Evolutionary conservation across 176 grass and related monocot species (phyloP), one percentile per base, ranked within the genome.

Genomic region (Hyparrhenia diplandra): DNA sequence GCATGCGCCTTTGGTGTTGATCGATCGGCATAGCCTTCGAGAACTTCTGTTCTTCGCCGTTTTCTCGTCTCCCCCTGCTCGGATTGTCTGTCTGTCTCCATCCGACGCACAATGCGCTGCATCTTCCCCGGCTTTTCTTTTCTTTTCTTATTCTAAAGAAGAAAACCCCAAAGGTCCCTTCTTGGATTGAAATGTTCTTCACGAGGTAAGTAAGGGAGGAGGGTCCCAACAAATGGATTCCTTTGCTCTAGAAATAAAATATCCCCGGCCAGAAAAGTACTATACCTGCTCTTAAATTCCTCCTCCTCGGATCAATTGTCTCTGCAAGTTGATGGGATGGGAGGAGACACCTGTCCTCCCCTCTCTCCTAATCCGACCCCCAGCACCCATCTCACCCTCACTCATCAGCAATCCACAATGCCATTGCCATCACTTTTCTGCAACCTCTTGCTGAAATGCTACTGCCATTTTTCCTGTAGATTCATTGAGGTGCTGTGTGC

Each of bases 241-340:
- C 13, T 47, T 67, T 61, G 23, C 52, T 82, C n/a, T 28, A 25
- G 18, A 28, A 18, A 59, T 25, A 18, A 82, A 58, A 78, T 79
- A 65, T 68, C 67, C n/a, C n/a, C 20, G 16, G 27, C 27, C 29
- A 59, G 17, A 29, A 42, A 27, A 68, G 32, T 41, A 25, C 13
- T 41, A 20, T 20, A 36, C 63, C 29, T 67, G 47, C 64, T 76
- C 71, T 25, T 70, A 11, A 41, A 75, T 64, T 75, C 24, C 70
- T 75, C n/a, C n/a, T n/a, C 21, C 34, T 63, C 57, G 39, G 23
- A 76, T 84, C 43, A 67, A 49, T 75, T 45, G 66, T 37, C 45
- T 71, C 72, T 66, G 43, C 78, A 82, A 73, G 29, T 74, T 79
- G 27, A 54, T 45, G n/a, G n/a, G n/a, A n/a, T n/a, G 77, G 72